Percentiles rank a stretch among this genome's conserved stretches.
Evolutionary conservation across 2,329 filamentous ascomycete genomes (phyloP).

Genomic region (Hypoxylon sp.): DNA sequence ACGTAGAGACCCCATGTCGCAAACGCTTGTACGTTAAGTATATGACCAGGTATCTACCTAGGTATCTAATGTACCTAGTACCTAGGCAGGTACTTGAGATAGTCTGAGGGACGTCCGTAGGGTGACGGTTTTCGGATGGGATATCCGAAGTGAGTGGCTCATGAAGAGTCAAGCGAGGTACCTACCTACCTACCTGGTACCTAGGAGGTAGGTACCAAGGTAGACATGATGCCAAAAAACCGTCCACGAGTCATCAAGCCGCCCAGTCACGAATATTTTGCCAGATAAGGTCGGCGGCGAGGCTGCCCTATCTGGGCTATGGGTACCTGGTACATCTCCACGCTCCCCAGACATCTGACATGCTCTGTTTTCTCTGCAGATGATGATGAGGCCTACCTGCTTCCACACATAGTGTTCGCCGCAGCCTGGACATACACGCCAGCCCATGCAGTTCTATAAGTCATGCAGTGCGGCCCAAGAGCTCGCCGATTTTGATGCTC

Average conservation of each 20-base stretch:
- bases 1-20: conserved; percentile 16
- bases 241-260: conserved; percentile 12
- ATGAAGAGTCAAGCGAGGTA: background rate
- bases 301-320: conserved; percentile 12
- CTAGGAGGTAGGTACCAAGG: no score
- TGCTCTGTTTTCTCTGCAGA: background rate
- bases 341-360: background rate
- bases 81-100: conserved; percentile 2
- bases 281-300: conserved; percentile 11
- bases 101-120: no score
- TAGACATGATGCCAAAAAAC: background rate
- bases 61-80: no score
- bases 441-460: conserved; percentile 29
- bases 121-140: conserved; percentile 14
- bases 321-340: conserved; percentile 5
- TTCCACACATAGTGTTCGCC: conserved; percentile 20
- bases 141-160: conserved; percentile 23
- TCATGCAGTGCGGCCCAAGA: conserved; percentile 32
- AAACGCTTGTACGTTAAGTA: conserved; percentile 26
- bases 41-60: conserved; percentile 8
- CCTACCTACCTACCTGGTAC: no score
- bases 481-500: no score
- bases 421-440: conserved; percentile 17
- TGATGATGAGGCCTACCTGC: background rate
- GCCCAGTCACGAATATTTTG: conserved; percentile 7